These are phyloP conservation scores for Solanum corneliomulleri DNA, from an alignment of 257 asterid genomes.

Conservation along the genomic window DNA sequence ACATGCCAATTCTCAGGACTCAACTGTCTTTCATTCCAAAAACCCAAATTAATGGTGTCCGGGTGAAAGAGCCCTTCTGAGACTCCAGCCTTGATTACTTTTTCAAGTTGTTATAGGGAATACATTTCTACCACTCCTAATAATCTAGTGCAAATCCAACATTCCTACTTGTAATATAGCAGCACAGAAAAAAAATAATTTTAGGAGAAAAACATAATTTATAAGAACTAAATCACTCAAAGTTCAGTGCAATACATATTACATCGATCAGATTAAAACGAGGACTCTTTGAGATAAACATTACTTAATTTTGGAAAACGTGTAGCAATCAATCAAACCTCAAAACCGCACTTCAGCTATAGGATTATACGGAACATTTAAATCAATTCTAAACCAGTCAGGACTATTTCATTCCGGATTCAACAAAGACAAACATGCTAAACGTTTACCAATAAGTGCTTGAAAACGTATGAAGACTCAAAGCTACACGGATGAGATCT, in stretches of 20 bases:
- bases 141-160: slow-evolving; percentile 6
- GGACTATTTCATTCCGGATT: too few species aligned
- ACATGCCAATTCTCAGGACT: slow-evolving; percentile 77
- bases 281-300: not conserved
- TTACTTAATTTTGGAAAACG: not conserved
- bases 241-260: not conserved
- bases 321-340: not conserved
- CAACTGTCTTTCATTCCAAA: slow-evolving; percentile 48
- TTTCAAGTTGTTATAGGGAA: slow-evolving; percentile 15
- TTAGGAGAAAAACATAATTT: not conserved
- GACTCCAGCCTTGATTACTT: slow-evolving; percentile 91
- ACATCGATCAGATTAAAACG: not conserved
- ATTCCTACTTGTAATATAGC: not conserved
- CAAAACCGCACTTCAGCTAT: not conserved
- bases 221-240: not conserved
- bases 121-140: slow-evolving; percentile 28
- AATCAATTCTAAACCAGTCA: not conserved
- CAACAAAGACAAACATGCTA: not conserved
- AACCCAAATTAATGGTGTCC: slow-evolving; percentile 12
- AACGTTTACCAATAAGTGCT: not conserved
- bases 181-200: too few species aligned
- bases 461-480: not conserved
- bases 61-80: slow-evolving; percentile 45
- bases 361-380: not conserved
- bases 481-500: not conserved